Evolutionary conservation across 2,329 filamentous ascomycete genomes (phyloP), one percentile per base, ranked within the genome.

Genomic region (Xylaria sp.): DNA sequence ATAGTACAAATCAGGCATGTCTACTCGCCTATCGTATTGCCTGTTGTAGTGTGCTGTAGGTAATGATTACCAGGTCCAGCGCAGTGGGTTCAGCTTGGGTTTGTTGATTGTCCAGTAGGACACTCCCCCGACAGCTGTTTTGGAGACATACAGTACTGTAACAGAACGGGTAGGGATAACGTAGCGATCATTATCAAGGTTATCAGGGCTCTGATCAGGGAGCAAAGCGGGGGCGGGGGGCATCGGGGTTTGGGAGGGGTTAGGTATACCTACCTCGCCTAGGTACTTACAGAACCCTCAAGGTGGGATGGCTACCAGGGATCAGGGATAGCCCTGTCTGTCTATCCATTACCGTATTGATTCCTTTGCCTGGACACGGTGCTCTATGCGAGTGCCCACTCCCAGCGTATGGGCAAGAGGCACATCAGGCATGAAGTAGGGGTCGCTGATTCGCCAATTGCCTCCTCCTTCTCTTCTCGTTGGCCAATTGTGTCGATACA

Each of bases 371-470:
- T 50, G 0, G 2, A n/a, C 50, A 53, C 50, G 13, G 50, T 34
- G 28, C 30, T 30, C 23, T 30, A 50, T 28, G 46, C 25, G 45
- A 12, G 46, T 28, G 25, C 6, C 45, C 45, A 46, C 43, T 46
- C 20, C 9, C 4, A 18, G n/a, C 18, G 28, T 8, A 52, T 10
- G 45, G 45, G 23, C 25, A 32, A 32, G 20, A 32, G 12, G 48
- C 15, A 52, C 28, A 34, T 60, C 65, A 64, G 46, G 60, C 43
- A 55, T 28, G 30, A 46, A 18, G 32, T 5, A 20, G 39, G 7
- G 4, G n/a, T 39, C 39, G 30, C 63, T 55, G 10, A 67, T 64
- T 66, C 57, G 67, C 30, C 60, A 60, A 69, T 66, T 50, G 34
- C 59, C 41, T 48, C 46, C 32, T 63, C 23, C 39, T 52, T 3